Percentiles rank a stretch among this genome's conserved stretches.
Evolutionary conservation across 148 eudicot species (phyloP).

Genomic region (Hydrangea macrophylla): DNA sequence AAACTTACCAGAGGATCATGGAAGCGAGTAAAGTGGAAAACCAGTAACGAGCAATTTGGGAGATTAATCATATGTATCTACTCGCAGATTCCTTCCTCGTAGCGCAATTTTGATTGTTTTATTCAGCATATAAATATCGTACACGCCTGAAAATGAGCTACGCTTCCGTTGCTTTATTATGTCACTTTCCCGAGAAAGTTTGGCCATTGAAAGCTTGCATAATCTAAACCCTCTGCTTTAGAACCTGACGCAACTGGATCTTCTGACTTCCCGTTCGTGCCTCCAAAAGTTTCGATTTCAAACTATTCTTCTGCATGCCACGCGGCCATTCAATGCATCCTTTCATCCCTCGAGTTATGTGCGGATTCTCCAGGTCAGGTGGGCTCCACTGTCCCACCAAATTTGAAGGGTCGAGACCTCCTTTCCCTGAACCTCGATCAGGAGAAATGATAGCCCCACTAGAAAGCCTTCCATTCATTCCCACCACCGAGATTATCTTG

Average conservation of each 20-base stretch:
- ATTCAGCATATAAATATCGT: neutral
- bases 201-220: neutral
- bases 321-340: slow-evolving; percentile 82
- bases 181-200: neutral
- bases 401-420: slow-evolving; percentile 34
- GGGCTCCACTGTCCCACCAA: slow-evolving; percentile 64
- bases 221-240: slow-evolving; percentile 51
- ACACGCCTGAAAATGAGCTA: neutral
- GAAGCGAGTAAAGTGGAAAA: neutral
- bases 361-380: slow-evolving; percentile 47
- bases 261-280: slow-evolving; percentile 70
- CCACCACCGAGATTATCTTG: slow-evolving; percentile 44
- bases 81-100: too few species aligned
- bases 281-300: slow-evolving; percentile 62
- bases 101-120: neutral
- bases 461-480: slow-evolving; percentile 41
- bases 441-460: slow-evolving; percentile 51
- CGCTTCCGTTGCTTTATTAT: neutral
- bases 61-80: too few species aligned
- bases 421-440: slow-evolving; percentile 41
- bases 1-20: neutral
- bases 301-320: slow-evolving; percentile 51
- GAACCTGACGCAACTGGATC: slow-evolving; percentile 64
- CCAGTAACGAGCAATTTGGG: neutral
- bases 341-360: slow-evolving; percentile 48